phyloP scores from a whole-genome alignment of 148 eudicot genomes.

The Rhododendron mucronatum region DNA sequence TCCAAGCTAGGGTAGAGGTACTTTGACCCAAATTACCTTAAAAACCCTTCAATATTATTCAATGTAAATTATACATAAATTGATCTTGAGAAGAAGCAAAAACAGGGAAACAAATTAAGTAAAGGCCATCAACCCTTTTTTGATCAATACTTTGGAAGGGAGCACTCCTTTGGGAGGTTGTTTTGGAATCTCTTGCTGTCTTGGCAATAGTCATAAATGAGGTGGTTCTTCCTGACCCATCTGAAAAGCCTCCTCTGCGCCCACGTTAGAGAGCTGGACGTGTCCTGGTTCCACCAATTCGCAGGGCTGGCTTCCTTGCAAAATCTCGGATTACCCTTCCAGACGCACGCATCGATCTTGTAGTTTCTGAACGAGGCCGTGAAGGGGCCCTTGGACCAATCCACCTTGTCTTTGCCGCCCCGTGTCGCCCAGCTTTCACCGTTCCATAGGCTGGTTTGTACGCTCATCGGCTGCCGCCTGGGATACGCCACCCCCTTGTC shows the following conservation, averaged over 20 bases:
- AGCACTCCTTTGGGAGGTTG: slow-evolving; percentile 69
- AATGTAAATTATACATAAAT: not conserved
- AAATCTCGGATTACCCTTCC: slow-evolving; percentile 50
- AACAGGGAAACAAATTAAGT: not conserved
- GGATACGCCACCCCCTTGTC: slow-evolving; percentile 73
- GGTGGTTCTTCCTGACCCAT: slow-evolving; percentile 69
- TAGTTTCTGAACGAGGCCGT: slow-evolving; percentile 47
- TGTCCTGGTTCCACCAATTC: slow-evolving; percentile 75
- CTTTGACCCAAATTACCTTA: not conserved
- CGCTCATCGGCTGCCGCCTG: slow-evolving; percentile 63
- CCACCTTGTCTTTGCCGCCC: slow-evolving; percentile 69
- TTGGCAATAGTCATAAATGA: slow-evolving; percentile 79
- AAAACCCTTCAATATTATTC: not conserved
- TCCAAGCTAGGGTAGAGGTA: not conserved
- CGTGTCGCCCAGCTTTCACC: slow-evolving; percentile 78
- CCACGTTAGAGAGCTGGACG: slow-evolving; percentile 38
- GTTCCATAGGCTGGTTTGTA: slow-evolving; percentile 69
- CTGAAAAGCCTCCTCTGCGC: slow-evolving; percentile 54
- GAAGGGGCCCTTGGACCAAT: slow-evolving; percentile 75
- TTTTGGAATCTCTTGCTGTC: slow-evolving; percentile 57
- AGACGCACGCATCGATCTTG: slow-evolving; percentile 77
- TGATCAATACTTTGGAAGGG: slow-evolving; percentile 51
- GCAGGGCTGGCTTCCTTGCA: slow-evolving; percentile 39
- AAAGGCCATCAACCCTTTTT: not conserved
- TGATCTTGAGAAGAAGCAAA: not conserved